phyloP scores from a whole-genome alignment of 2,329 filamentous ascomycete genomes.

The Chaetomiaceae sp. region DNA sequence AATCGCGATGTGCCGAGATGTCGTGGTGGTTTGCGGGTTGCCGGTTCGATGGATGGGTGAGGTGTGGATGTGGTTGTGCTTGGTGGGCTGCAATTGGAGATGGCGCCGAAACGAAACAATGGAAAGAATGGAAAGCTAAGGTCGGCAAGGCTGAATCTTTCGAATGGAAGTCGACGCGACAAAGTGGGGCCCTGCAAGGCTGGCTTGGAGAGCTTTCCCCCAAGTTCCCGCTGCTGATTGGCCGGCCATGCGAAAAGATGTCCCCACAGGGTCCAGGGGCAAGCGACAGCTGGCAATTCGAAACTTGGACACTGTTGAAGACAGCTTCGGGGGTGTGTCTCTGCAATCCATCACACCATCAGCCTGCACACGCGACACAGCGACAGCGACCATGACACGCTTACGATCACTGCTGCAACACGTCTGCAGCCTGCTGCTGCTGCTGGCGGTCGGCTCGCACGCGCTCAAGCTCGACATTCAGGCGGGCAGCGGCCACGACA shows the following conservation, averaged over 20 bases:
- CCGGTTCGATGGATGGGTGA: neutral
- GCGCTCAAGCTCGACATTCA: conserved; percentile 93
- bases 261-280: conserved; percentile 14
- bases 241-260: neutral
- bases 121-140: conserved; percentile 5
- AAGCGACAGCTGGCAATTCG: conserved; percentile 26
- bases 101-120: conserved; percentile 3
- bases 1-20: conserved; percentile 11
- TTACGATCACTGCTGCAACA: conserved; percentile 51
- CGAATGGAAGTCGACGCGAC: conserved; percentile 9
- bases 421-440: conserved; percentile 53
- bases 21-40: conserved; percentile 6
- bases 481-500: conserved; percentile 58
- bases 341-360: conserved; percentile 8
- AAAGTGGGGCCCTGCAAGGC: conserved; percentile 18
- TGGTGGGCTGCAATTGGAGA: neutral
- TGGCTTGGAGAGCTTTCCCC: neutral
- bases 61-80: too few species aligned
- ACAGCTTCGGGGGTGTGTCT: neutral
- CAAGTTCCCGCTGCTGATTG: conserved; percentile 9
- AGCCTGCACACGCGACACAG: conserved; percentile 2
- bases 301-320: neutral
- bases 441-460: conserved; percentile 49
- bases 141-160: conserved; percentile 25
- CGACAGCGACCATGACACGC: conserved; percentile 42